Evolutionary conservation across 2,329 filamentous ascomycete genomes (phyloP).

Genomic region (Cadophora luteo-olivacea): DNA sequence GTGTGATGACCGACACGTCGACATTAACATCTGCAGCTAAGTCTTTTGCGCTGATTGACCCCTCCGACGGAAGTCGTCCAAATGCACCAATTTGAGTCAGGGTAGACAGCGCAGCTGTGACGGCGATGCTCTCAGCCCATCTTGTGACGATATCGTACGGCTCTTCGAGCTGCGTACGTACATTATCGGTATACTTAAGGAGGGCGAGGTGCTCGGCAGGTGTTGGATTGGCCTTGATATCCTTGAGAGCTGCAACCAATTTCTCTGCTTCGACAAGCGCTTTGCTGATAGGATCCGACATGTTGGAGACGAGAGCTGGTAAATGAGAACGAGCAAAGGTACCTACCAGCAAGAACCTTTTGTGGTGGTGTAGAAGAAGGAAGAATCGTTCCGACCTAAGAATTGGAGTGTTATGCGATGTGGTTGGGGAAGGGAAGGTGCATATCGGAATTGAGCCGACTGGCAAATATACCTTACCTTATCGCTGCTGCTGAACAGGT

Average conservation of each 20-base stretch:
- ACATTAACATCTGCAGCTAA: slow-evolving; percentile 7
- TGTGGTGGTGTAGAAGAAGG: background rate
- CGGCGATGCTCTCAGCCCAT: slow-evolving; percentile 17
- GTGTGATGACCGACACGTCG: slow-evolving; percentile 8
- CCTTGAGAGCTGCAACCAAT: slow-evolving; percentile 10
- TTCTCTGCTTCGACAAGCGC: background rate
- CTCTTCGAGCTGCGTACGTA: slow-evolving; percentile 11
- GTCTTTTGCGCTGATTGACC: slow-evolving; percentile 9
- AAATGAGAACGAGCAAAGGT: background rate
- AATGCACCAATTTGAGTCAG: slow-evolving; percentile 15
- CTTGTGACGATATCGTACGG: slow-evolving; percentile 16
- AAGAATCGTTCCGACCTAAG: background rate
- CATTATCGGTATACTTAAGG: slow-evolving; percentile 10
- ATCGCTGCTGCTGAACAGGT: background rate
- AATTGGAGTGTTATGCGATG: background rate
- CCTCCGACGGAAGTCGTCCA: background rate
- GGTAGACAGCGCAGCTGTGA: slow-evolving; percentile 1
- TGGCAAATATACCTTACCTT: background rate
- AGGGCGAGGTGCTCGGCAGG: slow-evolving; percentile 12
- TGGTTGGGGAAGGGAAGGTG: background rate
- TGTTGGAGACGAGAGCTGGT: background rate
- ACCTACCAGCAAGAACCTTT: background rate
- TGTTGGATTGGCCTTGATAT: slow-evolving; percentile 7
- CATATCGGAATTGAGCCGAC: background rate
- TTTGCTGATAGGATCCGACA: background rate